Percentiles rank a stretch among this genome's conserved stretches.
phyloP scores from a whole-genome alignment of 2,329 filamentous ascomycete genomes.

The Arthrobotrys musiformis region DNA sequence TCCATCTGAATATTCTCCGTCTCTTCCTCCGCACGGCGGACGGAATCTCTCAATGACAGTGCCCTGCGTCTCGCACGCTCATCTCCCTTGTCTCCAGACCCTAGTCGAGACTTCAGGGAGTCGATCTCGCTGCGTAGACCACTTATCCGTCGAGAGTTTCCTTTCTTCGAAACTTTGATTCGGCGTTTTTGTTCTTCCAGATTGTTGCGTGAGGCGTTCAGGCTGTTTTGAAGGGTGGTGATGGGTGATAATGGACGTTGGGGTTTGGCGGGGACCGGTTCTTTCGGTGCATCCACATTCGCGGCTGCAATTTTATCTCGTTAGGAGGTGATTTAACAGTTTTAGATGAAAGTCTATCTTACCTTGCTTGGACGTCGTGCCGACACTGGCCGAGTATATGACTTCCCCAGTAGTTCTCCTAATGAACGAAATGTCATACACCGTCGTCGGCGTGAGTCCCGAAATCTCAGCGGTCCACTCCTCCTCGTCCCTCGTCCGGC shows the following conservation, averaged over 20 bases:
- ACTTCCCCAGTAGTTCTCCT: slow-evolving; percentile 57
- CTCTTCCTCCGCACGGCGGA: slow-evolving; percentile 60
- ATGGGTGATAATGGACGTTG: slow-evolving; percentile 59
- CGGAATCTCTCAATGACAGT: slow-evolving; percentile 59
- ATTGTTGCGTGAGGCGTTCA: slow-evolving; percentile 58
- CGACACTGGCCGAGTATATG: slow-evolving; percentile 59
- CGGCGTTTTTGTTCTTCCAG: slow-evolving; percentile 58
- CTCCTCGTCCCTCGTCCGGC: slow-evolving; percentile 55
- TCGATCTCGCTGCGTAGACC: slow-evolving; percentile 59
- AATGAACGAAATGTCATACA: slow-evolving; percentile 60
- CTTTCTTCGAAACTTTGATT: slow-evolving; percentile 58
- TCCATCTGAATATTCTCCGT: slow-evolving; percentile 58
- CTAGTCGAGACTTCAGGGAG: slow-evolving; percentile 58
- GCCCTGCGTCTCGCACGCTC: slow-evolving; percentile 59
- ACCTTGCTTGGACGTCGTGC: slow-evolving; percentile 60
- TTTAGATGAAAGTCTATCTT: slow-evolving; percentile 5
- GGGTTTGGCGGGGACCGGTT: slow-evolving; percentile 55
- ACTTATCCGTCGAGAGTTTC: slow-evolving; percentile 58
- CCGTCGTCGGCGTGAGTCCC: slow-evolving; percentile 59
- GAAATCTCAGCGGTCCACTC: slow-evolving; percentile 59
- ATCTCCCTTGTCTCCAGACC: slow-evolving; percentile 59
- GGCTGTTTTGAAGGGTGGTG: slow-evolving; percentile 59
- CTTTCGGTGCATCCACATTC: slow-evolving; percentile 52
- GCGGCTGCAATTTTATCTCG: neutral
- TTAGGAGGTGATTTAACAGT: neutral